phyloP scores from a whole-genome alignment of 1,284 basidiomycete species.

The Sporisorium iseilematis-ciliati region DNA sequence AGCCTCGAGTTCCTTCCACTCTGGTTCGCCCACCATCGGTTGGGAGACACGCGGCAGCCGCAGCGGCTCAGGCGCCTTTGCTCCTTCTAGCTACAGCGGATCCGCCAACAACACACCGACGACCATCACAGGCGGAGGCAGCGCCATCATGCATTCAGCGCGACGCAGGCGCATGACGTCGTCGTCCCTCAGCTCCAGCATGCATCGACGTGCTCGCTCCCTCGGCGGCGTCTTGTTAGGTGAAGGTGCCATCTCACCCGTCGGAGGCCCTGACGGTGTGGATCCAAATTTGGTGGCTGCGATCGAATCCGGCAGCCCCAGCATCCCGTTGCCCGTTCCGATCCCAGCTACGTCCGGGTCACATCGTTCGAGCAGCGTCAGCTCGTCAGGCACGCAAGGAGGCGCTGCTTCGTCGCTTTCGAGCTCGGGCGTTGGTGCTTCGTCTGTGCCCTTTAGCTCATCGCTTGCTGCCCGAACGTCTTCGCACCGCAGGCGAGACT shows the following conservation, averaged over 20 bases:
- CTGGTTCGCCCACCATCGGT: constrained; percentile 33
- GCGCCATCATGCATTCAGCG: constrained; percentile 34
- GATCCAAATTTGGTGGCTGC: constrained; percentile 67
- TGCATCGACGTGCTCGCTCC: constrained; percentile 65
- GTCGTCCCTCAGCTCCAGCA: constrained; percentile 42
- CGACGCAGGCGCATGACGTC: constrained; percentile 47
- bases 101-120: constrained; percentile 31
- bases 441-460: constrained; percentile 36
- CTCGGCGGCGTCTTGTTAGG: constrained; percentile 57
- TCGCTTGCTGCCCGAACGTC: constrained; percentile 18
- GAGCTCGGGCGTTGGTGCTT: constrained; percentile 30
- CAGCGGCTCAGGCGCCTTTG: constrained; percentile 38
- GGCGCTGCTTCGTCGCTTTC: constrained; percentile 34
- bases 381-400: constrained; percentile 48
- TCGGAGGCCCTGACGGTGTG: constrained; percentile 68
- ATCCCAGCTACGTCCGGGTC: constrained; percentile 34
- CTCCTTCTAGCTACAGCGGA: constrained; percentile 31
- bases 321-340: constrained; percentile 47
- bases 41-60: constrained; percentile 40
- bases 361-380: constrained; percentile 42
- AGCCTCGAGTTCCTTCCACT: constrained; percentile 37
- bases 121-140: constrained; percentile 32
- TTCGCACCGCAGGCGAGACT: constrained; percentile 25
- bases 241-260: constrained; percentile 55
- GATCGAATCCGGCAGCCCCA: constrained; percentile 56